Percentiles rank a stretch among this genome's conserved stretches.
Evolutionary conservation across 2,329 filamentous ascomycete genomes (phyloP).

Genomic region (Shiraia sp.): DNA sequence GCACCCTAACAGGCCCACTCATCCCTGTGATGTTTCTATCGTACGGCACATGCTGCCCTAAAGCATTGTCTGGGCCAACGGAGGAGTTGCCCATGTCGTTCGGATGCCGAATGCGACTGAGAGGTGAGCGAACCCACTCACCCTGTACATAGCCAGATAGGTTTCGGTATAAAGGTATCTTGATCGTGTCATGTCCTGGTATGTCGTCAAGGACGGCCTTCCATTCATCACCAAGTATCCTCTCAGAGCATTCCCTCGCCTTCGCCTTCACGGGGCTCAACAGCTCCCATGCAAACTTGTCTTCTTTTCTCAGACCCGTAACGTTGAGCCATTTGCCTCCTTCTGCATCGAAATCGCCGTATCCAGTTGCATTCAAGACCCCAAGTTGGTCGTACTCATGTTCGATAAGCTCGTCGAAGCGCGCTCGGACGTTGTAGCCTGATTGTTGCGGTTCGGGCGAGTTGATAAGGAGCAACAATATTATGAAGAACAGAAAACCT

Average conservation of each 20-base stretch:
- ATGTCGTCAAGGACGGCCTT: slow-evolving; percentile 39
- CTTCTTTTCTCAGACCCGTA: slow-evolving; percentile 73
- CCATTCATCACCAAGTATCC: slow-evolving; percentile 43
- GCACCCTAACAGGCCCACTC: slow-evolving; percentile 67
- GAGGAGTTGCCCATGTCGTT: slow-evolving; percentile 54
- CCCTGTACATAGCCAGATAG: slow-evolving; percentile 76
- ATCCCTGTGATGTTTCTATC: slow-evolving; percentile 78
- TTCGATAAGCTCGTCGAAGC: slow-evolving; percentile 52
- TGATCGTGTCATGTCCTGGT: slow-evolving; percentile 37
- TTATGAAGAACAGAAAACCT: slow-evolving; percentile 43
- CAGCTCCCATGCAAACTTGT: slow-evolving; percentile 79
- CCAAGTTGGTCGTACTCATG: slow-evolving; percentile 57
- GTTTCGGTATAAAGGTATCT: slow-evolving; percentile 73
- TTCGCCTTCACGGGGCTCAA: slow-evolving; percentile 68
- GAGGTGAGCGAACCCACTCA: slow-evolving; percentile 67
- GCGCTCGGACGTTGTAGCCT: slow-evolving; percentile 35
- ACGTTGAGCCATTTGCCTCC: slow-evolving; percentile 58
- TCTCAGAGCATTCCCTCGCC: slow-evolving; percentile 60
- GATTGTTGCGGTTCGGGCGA: slow-evolving; percentile 42
- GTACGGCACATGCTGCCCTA: slow-evolving; percentile 66
- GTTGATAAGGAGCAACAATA: slow-evolving; percentile 44
- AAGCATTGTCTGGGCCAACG: slow-evolving; percentile 68
- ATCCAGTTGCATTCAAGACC: slow-evolving; percentile 42
- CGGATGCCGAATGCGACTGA: slow-evolving; percentile 54
- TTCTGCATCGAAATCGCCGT: slow-evolving; percentile 54